Evolutionary conservation across 2,329 filamentous ascomycete genomes (phyloP), one percentile per base, ranked within the genome.

Genomic region (Leptodontidium sp.): DNA sequence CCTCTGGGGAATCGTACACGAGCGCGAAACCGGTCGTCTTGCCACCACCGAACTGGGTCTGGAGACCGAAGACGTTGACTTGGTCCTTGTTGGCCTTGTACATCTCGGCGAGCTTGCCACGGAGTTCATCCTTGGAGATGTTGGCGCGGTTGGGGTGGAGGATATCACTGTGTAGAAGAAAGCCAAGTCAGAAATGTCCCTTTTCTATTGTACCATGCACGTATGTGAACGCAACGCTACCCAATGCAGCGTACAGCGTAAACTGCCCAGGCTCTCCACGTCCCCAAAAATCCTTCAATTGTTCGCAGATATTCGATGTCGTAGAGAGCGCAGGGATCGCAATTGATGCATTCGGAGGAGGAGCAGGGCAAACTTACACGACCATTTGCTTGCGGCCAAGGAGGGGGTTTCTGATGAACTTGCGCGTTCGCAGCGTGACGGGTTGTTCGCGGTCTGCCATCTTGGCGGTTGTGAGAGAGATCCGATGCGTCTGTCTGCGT

Each of bases 391-490:
- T 97, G 85, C 95, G 93, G 84, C 92, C 93, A 83, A 99, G 91
- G 82, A 99, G 93, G 84, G 96, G 93, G 91, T 99, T 99, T 88
- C 94, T 93, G 87, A 98, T 97, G 93, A 99, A 99, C 90, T 98
- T 98, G 93, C 96, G 95, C 86, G 96, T 99, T 88, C 96, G 90
- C 87, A 94, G 86, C 81, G 91, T 94, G 83, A 94, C 91, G 82
- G 91, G 86, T 79, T 85, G 84, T 83, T 93, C 91, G 81, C 85
- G 85, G 86, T 94, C 92, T 86, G 94, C 92, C 95, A 98, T 97
- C 84, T 85, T 97, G 87, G 86, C 86, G 85, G 81, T 81, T 84
- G 64, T 71, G 61, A 62, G 68, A 68, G 66, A 68, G 64, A 71
- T 72, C 74, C 70, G 68, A 72, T 75, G 70, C 72, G 67, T 75